These are phyloP conservation scores for Pleurotus tuber-regium DNA, from an alignment of 768 basidiomycete species.

Conservation along the genomic window DNA sequence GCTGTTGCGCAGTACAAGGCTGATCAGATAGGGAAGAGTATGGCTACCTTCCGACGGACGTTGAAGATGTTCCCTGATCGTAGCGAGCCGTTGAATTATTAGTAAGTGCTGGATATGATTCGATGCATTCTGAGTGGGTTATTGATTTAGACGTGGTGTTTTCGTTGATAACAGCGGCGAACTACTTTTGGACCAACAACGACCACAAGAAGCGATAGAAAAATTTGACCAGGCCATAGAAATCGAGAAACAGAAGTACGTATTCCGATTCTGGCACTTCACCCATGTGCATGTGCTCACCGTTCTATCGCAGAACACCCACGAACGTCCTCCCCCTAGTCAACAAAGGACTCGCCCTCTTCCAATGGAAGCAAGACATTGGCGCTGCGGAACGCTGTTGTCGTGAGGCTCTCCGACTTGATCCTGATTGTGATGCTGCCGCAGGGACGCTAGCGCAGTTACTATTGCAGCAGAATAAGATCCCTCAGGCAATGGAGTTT, in stretches of 20 bases:
- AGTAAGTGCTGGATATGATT: constrained; percentile 50
- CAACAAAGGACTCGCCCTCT: constrained; percentile 96
- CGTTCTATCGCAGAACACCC: constrained; percentile 32
- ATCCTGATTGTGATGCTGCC: constrained; percentile 94
- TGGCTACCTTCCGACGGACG: constrained; percentile 88
- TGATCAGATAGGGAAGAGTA: constrained; percentile 71
- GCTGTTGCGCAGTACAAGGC: constrained; percentile 97
- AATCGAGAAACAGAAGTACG: constrained; percentile 75
- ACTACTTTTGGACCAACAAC: constrained; percentile 86
- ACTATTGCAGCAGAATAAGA: constrained; percentile 85
- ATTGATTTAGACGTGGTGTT: no score
- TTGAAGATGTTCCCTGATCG: constrained; percentile 81
- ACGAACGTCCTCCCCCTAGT: constrained; percentile 89
- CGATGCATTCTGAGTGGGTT: not conserved
- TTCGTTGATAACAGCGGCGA: constrained; percentile 71
- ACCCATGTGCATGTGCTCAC: constrained; percentile 3
- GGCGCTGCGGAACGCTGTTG: constrained; percentile 80
- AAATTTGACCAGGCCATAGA: constrained; percentile 93
- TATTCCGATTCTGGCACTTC: not conserved
- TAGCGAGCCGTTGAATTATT: constrained; percentile 93
- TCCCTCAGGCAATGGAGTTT: constrained; percentile 82
- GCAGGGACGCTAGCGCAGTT: constrained; percentile 95
- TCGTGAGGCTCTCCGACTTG: constrained; percentile 82
- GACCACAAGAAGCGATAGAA: constrained; percentile 84
- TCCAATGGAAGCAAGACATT: constrained; percentile 94